Evolutionary conservation across 192 early-diverging fungal species (phyloP).

Genomic region (Allomyces macrogynus): DNA sequence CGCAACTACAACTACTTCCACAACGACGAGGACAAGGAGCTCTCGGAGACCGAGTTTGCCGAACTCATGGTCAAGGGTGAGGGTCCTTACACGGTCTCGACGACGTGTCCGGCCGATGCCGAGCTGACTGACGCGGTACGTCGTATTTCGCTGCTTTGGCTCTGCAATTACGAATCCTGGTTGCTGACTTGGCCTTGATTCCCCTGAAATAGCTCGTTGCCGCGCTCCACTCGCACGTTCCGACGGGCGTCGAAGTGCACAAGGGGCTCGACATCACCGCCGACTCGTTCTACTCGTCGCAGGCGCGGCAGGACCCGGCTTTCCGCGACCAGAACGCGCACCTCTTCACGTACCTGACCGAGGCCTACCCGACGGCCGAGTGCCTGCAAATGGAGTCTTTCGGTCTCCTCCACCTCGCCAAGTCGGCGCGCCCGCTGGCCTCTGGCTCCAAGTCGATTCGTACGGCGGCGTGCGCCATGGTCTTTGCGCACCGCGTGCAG

Average conservation of each 20-base stretch:
- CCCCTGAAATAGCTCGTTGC: constrained; percentile 18
- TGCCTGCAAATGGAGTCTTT: constrained; percentile 76
- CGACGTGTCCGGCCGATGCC: constrained; percentile 32
- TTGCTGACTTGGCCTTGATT: background rate
- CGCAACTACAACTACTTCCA: constrained; percentile 60
- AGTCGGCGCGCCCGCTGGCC: constrained; percentile 13
- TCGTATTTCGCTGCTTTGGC: background rate
- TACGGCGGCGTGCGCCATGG: constrained; percentile 57
- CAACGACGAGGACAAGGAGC: constrained; percentile 8
- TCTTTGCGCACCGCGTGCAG: constrained; percentile 55
- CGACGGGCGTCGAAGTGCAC: constrained; percentile 22
- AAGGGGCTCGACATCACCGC: constrained; percentile 50
- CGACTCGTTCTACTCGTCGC: constrained; percentile 71
- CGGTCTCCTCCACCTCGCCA: constrained; percentile 63
- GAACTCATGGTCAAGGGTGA: constrained; percentile 11
- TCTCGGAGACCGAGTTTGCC: constrained; percentile 1
- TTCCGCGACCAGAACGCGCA: constrained; percentile 61
- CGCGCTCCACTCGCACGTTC: constrained; percentile 7
- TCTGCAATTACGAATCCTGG: background rate
- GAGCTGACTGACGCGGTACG: constrained; percentile 24
- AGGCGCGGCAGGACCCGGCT: constrained; percentile 44
- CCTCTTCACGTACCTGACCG: constrained; percentile 27
- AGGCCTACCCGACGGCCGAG: constrained; percentile 24
- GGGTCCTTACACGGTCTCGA: constrained; percentile 45
- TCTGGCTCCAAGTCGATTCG: constrained; percentile 25